Evolutionary conservation across 768 basidiomycete genomes (phyloP).

Genomic region (Tephrocybe sp.): DNA sequence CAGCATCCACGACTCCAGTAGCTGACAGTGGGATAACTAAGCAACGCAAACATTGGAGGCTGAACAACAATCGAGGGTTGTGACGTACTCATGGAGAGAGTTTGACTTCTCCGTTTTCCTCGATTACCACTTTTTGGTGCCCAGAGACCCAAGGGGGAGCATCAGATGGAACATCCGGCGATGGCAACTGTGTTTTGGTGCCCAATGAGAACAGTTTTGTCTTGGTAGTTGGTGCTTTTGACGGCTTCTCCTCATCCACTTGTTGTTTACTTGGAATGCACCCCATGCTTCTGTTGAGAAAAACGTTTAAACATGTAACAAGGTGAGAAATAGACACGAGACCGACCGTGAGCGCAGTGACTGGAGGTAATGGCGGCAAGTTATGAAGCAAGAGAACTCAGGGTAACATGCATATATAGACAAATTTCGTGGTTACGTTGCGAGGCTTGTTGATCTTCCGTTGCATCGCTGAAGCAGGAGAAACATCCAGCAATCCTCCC

Average conservation of each 20-base stretch:
- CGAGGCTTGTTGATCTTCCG: constrained; percentile 5
- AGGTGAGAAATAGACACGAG: neutral
- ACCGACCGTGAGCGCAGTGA: neutral
- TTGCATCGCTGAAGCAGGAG: neutral
- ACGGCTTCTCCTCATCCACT: constrained; percentile 6
- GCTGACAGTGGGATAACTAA: no score
- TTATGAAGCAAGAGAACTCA: no score
- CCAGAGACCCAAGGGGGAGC: constrained; percentile 12
- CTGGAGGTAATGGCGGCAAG: neutral
- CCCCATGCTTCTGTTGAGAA: constrained; percentile 30
- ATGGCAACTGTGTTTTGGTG: constrained; percentile 9
- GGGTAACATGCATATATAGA: neutral
- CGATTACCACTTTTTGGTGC: constrained; percentile 7
- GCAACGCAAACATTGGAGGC: neutral
- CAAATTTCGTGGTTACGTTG: neutral
- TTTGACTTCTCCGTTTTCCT: constrained; percentile 6
- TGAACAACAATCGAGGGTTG: neutral
- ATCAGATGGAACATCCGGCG: constrained; percentile 2
- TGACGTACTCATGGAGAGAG: neutral
- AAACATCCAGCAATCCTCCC: neutral
- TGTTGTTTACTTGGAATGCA: constrained; percentile 42
- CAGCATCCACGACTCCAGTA: no score
- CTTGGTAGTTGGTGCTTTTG: constrained; percentile 3
- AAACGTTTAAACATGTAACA: no score
- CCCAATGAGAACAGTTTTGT: constrained; percentile 8